A percentile compares a stretch with the other conserved stretches of the same genome.
phyloP scores from a whole-genome alignment of 257 asterid genomes.

The Fraxinus excelsior region DNA sequence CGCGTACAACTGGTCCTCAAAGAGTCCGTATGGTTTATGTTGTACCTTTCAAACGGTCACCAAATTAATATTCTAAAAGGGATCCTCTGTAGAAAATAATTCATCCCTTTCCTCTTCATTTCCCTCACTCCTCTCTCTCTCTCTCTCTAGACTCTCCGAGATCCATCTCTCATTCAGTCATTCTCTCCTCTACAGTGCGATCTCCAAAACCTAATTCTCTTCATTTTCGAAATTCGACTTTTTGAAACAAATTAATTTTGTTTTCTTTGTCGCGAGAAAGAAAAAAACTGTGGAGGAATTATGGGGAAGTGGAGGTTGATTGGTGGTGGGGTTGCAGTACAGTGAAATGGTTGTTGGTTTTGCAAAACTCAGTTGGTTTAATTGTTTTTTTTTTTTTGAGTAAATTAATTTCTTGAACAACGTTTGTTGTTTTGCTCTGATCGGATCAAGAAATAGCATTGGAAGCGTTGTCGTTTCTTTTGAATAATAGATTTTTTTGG shows the following conservation, averaged over 20 bases:
- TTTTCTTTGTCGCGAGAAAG: neutral
- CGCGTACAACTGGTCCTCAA: neutral
- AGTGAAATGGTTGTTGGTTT: slow-evolving; percentile 19
- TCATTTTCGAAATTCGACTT: neutral
- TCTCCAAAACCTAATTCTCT: slow-evolving; percentile 19
- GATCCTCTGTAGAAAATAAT: neutral
- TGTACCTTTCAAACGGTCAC: neutral
- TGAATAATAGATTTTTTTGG: neutral
- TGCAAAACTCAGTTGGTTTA: slow-evolving; percentile 10
- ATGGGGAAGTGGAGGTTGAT: neutral
- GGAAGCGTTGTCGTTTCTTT: slow-evolving; percentile 21
- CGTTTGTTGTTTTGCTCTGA: slow-evolving; percentile 24
- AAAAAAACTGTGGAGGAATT: neutral
- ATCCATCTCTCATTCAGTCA: neutral
- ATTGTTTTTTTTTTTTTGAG: neutral
- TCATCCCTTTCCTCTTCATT: neutral
- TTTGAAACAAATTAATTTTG: neutral
- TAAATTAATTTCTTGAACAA: neutral
- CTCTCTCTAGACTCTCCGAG: neutral
- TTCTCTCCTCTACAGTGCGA: slow-evolving; percentile 3
- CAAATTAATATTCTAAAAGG: neutral
- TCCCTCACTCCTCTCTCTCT: slow-evolving; percentile 6
- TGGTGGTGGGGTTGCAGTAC: slow-evolving; percentile 19
- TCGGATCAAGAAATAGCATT: slow-evolving; percentile 30
- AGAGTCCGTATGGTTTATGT: neutral